Base-by-base conservation (phyloP, 768 basidiomycete species). In the Sistotremastrum niveocremeum region DNA sequence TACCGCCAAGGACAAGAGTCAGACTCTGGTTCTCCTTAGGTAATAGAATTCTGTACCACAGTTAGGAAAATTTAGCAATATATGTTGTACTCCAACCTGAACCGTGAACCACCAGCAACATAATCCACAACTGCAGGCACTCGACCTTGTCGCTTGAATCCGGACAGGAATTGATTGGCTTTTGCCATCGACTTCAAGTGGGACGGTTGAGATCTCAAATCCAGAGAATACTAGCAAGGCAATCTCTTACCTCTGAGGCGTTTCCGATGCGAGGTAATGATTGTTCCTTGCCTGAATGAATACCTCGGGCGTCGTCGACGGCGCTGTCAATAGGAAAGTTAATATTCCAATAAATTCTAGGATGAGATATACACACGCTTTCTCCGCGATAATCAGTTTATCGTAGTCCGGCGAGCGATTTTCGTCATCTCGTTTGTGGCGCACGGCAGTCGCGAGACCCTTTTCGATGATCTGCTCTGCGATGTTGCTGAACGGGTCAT, bases 391-490 rank as follows among this genome's bases (percentile, higher is more conserved):
- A 74, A 97, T 90, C 39, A 98, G 68, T 65, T 89, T 91, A 66
- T 99, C 95, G 52, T 90, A 89, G 58, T 97, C 94, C 5, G 83
- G 73, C n/a, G 93, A 93, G 41, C 93, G 77, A 55, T 93, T 86
- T 62, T 98, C 94, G 57, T 98, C 94, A 54, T 94, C 93, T 20
- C 88, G 79, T 57, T 81, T 84, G 64, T 99, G 94, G 40, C 94
- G 80, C 30, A 98, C 79, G 7, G 85, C 83, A 46, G 79, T 84
- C 3, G 89, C 88, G 32, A 94, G 66, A 41, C 95, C 94, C 56
- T 89, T 90, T 58, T 97, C 95, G 44, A 97, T 79, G 34, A 99
- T 65, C 58, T 90, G 85, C 57, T 94, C 91, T 0, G 93, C 85
- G 43, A 98, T 68, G 57, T 95, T 97, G 45, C 87, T 94, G 52